phyloP scores from a whole-genome alignment of 371 early-diverging fungal species.

The Saksenaea oblongispora region DNA sequence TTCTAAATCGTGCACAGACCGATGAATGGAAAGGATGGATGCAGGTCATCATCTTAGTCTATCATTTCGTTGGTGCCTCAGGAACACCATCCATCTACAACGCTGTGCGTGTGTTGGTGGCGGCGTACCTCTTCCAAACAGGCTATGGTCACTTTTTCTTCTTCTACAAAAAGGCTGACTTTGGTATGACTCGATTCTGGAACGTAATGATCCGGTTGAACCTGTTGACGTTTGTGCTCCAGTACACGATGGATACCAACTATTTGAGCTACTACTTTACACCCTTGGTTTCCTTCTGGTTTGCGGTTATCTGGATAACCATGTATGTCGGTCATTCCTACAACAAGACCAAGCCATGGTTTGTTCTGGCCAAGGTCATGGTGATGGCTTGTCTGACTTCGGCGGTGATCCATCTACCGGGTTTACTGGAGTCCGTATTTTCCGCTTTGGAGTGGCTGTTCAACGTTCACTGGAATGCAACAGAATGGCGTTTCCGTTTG shows the following conservation, averaged over 20 bases:
- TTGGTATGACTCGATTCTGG: constrained; percentile 58
- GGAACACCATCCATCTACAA: constrained; percentile 65
- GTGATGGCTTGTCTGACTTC: constrained; percentile 39
- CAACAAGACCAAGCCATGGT: constrained; percentile 41
- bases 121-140: constrained; percentile 79
- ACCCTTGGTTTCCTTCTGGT: constrained; percentile 79
- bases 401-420: constrained; percentile 39
- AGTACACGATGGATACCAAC: constrained; percentile 68
- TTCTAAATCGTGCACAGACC: constrained; percentile 75
- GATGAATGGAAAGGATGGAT: constrained; percentile 92
- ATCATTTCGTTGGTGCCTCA: constrained; percentile 73
- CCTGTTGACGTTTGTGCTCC: constrained; percentile 64
- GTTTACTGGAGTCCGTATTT: constrained; percentile 51
- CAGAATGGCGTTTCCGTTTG: constrained; percentile 69
- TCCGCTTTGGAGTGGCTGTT: constrained; percentile 32
- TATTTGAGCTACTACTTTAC: constrained; percentile 80
- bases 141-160: constrained; percentile 78
- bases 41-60: constrained; percentile 75
- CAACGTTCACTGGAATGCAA: constrained; percentile 57
- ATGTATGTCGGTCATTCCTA: constrained; percentile 55
- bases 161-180: constrained; percentile 73
- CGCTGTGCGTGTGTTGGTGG: constrained; percentile 71
- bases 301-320: constrained; percentile 65
- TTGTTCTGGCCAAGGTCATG: constrained; percentile 54
- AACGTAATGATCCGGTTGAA: constrained; percentile 71